Base-by-base conservation (phyloP, 2,329 filamentous ascomycete species). In the Xylariaceae sp. region DNA sequence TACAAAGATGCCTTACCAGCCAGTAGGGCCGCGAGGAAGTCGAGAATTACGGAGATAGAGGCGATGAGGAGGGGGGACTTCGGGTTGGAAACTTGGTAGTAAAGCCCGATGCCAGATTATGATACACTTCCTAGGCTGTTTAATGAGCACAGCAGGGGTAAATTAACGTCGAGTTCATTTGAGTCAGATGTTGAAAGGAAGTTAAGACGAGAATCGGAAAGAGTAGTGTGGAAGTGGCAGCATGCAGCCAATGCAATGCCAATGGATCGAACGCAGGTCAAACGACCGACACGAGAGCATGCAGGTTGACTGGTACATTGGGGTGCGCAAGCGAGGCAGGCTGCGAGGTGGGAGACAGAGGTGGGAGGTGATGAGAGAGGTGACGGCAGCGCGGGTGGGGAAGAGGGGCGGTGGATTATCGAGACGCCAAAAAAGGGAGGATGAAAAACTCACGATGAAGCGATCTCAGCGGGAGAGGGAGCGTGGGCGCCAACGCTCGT, bases 1-100 rank as follows among this genome's bases (percentile, higher is more conserved):
- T 75, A 58, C 59, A 60, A 66, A 57, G 66, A 66, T 71, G 66
- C 66, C 69, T 70, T 68, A 69, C 68, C 69, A 68, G 64, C 61
- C 61, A 64, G 60, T 68, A 68, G 70, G 72, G 70, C 70, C 68
- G 66, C 66, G 53, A 59, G 58, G 59, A 48, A 58, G 42, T 59
- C 38, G 57, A 56, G 38, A 48, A 53, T 53, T 52, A 54, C 50
- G 22, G 50, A 52, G 52, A 54, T 56, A 58, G 56, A 51, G 56
- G 52, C 55, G 55, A 56, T 54, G 54, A 49, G 44, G 39, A 56
- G 48, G 47, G 50, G 50, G 35, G 42, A 42, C 45, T 49, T 49
- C 40, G 40, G 59, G 49, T 59, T 51, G 53, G 53, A 44, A 51
- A 51, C 36, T 46, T 27, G 22, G 52, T 57, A 50, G 52, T 58